Evolutionary conservation across 306 rosid species (phyloP), one percentile per base, ranked within the genome.

Genomic region (Cicer arietinum): DNA sequence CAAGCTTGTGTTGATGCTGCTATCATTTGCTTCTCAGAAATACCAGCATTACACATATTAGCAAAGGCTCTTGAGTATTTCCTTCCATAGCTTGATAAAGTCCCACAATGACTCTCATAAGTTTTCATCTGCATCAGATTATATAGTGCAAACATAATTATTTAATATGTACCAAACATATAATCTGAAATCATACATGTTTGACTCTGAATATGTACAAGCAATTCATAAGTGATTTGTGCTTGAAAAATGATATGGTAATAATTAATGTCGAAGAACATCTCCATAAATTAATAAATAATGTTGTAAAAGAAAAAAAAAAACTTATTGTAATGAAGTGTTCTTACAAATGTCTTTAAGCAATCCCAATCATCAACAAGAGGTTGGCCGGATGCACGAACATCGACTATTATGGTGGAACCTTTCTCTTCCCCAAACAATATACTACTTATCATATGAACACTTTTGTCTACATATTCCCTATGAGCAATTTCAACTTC

Each of bases 361-460:
- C 94, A 89, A 59, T 83, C 77, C 97, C 94, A 91, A 73, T 89
- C 90, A 61, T 89, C 89, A 0, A 89, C 91, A 8, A 86, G 79
- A 35, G 94, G 80, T 5, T 83, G 83, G 7, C 91, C 92, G 0
- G 61, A 13, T 7, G 84, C 76, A 75, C 91, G 80, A 65, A 86
- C 88, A 12, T 66, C 14, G 51, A 50, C 7, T 70, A 86, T 43
- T 57, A 78, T 18, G 10, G 37, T 6, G 41, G 79, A 39, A 45
- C 79, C 82, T 2, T 82, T 79, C 42, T 54, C 43, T 11, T 65
- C 8, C 14, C 92, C 91, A 82, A 89, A 80, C 73, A 89, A 73
- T 71, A 83, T 61, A 52, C 77, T 43, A 9, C 83, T 88, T 12
- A 89, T 71, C 3, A 61, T 71, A 14, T 74, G 20, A 4, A 91